phyloP scores from a whole-genome alignment of 108 stramenopile species.

The Conticribra guillardii region DNA sequence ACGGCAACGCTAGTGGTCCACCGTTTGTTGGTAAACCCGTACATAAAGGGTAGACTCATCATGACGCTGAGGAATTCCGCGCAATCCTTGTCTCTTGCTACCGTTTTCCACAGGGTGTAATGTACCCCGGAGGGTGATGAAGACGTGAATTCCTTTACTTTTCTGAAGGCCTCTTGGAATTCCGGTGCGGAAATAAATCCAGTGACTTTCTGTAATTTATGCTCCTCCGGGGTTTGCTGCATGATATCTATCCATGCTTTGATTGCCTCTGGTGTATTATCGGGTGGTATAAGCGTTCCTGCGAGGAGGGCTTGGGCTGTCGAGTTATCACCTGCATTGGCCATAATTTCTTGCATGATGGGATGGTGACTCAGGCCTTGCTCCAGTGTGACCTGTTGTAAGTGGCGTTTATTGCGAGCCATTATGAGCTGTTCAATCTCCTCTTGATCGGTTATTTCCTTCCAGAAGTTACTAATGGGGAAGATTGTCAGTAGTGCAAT shows the following conservation, averaged over 20 bases:
- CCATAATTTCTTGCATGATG: background rate
- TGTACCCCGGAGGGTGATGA: constrained; percentile 1
- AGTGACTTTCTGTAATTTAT: background rate
- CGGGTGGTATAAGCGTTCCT: background rate
- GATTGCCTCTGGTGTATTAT: background rate
- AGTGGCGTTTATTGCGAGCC: constrained; percentile 13
- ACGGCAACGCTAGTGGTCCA: too few species aligned
- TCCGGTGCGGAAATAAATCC: constrained; percentile 5
- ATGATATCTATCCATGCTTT: background rate
- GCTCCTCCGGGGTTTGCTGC: background rate
- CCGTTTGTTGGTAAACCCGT: too few species aligned
- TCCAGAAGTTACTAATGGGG: too few species aligned
- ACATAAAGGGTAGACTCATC: too few species aligned
- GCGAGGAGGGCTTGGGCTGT: background rate
- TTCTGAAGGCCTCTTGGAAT: constrained; percentile 13
- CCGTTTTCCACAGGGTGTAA: too few species aligned
- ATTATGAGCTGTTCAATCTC: constrained; percentile 4
- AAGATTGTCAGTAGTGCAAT: background rate
- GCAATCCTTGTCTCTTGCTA: background rate
- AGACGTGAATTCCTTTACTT: constrained; percentile 11
- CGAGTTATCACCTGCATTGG: background rate
- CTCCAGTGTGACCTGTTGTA: background rate
- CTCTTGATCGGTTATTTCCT: too few species aligned
- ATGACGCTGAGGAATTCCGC: too few species aligned
- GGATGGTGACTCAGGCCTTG: too few species aligned